Base-by-base conservation (phyloP, 768 basidiomycete genomes). In the Pisolithus marmoratus region DNA sequence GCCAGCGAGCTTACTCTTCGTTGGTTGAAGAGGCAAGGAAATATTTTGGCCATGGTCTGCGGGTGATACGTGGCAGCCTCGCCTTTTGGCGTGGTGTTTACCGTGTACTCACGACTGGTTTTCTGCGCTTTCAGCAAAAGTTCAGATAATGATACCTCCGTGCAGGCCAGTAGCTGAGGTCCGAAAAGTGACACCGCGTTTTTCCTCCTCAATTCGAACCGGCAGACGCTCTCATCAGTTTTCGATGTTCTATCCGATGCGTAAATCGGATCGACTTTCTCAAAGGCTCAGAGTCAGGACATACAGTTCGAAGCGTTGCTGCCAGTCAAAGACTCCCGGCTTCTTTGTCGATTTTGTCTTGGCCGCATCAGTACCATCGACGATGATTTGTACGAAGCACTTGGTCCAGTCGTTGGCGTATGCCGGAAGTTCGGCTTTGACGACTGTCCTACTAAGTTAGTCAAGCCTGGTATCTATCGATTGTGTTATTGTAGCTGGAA, bases 121-220 rank as follows among this genome's bases (percentile, higher is more conserved):
- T 34, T 36, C 26, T 50, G 14, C n/a, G 23, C 55, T 27, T 50
- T 9, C 56, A 45, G 34, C 46, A 65, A 38, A 29, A 65, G 50
- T 36, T 63, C 64, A 14, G 52, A 62, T 38, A 63, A 20, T 2
- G 50, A 19, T 19, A 27, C 14, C 9, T 62, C 55, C 24, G 49
- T 58, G 15, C 20, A 53, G 4, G 64, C 64, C 31, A 66, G 20
- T 1, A 29, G 52, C 15, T 55, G 50, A 27, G 26, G 9, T 5
- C 57, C 54, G 27, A 54, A 52, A 22, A 58, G 37, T 2, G 5
- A 36, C n/a, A 47, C 8, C n/a, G 20, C 14, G 31, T 5, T n/a
- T 45, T 61, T 63, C 7, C 58, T 60, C 45, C 56, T 66, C 47
- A 65, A 23, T 34, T 65, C 64, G 6, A 65, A 66, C 9, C 53